Conservation (phyloP, 2,329 filamentous ascomycete species). For the Emmonsia crescens region DNA sequence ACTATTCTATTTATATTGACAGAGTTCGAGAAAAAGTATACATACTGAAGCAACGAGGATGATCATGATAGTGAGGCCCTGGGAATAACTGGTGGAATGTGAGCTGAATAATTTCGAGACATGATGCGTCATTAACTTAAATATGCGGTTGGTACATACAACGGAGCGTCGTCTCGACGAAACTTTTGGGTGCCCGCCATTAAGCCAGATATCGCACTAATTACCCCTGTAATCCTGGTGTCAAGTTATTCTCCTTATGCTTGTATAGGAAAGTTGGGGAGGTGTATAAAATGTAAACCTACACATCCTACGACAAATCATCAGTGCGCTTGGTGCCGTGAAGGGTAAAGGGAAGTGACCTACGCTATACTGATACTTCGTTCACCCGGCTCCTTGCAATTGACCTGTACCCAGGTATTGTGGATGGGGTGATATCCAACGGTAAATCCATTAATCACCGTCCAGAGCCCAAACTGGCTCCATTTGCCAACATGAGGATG, state of each 20-base stretch:
- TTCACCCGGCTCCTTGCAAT: slow-evolving; percentile 38
- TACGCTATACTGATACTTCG: slow-evolving; percentile 42
- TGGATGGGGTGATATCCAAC: slow-evolving; percentile 46
- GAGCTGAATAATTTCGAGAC: neutral
- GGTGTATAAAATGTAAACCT: neutral
- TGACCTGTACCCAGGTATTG: slow-evolving; percentile 44
- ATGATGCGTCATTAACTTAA: neutral
- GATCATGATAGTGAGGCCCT: slow-evolving; percentile 37
- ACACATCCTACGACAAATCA: slow-evolving; percentile 5
- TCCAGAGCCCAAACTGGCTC: slow-evolving; percentile 43
- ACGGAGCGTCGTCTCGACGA: slow-evolving; percentile 32
- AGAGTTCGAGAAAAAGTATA: too few species aligned
- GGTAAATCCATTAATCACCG: slow-evolving; percentile 40
- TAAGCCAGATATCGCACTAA: slow-evolving; percentile 41
- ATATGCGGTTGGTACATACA: slow-evolving; percentile 20
- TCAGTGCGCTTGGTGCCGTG: neutral
- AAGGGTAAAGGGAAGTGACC: slow-evolving; percentile 12
- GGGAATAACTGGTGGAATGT: slow-evolving; percentile 28
- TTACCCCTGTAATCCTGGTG: slow-evolving; percentile 33
- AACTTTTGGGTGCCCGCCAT: slow-evolving; percentile 45
- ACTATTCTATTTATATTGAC: neutral
- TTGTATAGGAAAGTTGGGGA: too few species aligned
- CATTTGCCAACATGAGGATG: slow-evolving; percentile 39
- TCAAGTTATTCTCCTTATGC: neutral
- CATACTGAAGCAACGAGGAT: slow-evolving; percentile 33